Evolutionary conservation across 1,284 basidiomycete genomes (phyloP).

Genomic region (Phylloporus sp.): DNA sequence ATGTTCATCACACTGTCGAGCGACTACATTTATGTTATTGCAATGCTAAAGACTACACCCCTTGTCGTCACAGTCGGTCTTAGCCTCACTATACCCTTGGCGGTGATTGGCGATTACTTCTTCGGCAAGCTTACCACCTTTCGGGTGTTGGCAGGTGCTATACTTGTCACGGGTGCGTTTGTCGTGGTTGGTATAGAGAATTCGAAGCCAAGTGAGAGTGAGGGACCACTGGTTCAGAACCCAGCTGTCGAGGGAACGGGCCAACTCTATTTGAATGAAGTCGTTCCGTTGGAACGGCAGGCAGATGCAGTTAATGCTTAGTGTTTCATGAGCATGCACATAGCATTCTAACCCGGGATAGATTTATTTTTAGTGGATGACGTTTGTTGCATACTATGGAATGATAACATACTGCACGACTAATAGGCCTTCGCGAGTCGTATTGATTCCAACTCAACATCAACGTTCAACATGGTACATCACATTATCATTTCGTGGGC

Average conservation of each 20-base stretch:
- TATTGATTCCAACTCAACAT: too few relatives aligned
- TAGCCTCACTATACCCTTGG: slow-evolving; percentile 93
- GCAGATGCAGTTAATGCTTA: slow-evolving; percentile 5
- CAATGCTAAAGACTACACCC: slow-evolving; percentile 98
- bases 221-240: slow-evolving; percentile 6
- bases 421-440: too few relatives aligned
- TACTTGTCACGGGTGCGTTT: slow-evolving; percentile 70
- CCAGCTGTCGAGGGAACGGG: slow-evolving; percentile 3
- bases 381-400: background rate
- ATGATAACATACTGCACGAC: too few relatives aligned
- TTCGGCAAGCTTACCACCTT: slow-evolving; percentile 58
- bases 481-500: background rate
- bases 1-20: slow-evolving; percentile 87
- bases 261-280: slow-evolving; percentile 9
- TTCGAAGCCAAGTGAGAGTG: slow-evolving; percentile 32
- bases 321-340: background rate
- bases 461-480: slow-evolving; percentile 29
- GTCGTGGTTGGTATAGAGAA: slow-evolving; percentile 68
- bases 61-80: slow-evolving; percentile 93
- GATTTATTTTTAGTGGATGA: too few relatives aligned
- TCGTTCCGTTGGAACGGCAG: slow-evolving; percentile 14
- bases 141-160: slow-evolving; percentile 68
- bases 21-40: slow-evolving; percentile 87
- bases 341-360: too few relatives aligned
- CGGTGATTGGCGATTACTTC: slow-evolving; percentile 80